Base-by-base conservation (phyloP, 768 basidiomycete genomes). In the Xerocomellus amylosporus region DNA sequence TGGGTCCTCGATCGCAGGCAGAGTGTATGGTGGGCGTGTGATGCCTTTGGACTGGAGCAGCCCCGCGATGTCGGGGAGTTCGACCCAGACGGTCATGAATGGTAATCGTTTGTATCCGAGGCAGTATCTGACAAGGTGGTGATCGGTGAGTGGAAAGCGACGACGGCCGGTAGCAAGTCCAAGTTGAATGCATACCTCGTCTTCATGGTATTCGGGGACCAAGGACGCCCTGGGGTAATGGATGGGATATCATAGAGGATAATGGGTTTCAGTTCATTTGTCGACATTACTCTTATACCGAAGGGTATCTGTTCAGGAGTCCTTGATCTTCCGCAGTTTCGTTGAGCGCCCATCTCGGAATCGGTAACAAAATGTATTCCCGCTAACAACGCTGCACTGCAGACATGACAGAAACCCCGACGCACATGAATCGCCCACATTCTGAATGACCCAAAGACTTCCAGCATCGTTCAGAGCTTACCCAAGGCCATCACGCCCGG, bases 1-100 rank as follows among this genome's bases (percentile, higher is more conserved):
- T 1, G 74, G 73, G 59, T 84, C 81, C 58, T 76, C 62, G 50
- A 85, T 80, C 26, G 75, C 71, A 0, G 84, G 83, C 0, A 81
- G 66, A 12, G 78, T 81, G 64, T 81, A 58, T 14, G 65, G 51
- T 10, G 53, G 44, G 8, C 46, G 8, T 51, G 44, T 70, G 70
- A 62, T 65, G 65, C 43, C 54, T 43, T 64, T 66, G 39, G 65
- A 66, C 24, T 56, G 57, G 45, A 69, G 24, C 4, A 24, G 24
- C 24, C 24, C 24, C 24, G 24, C 24, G 24, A 24, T 24, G 4
- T 24, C 24, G 46, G 77, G 77, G 71, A 80, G 17, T 58, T 61
- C 10, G 73, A 61, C 20, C 60, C 60, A 63, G 42, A 60, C 46
- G 5, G 62, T 56, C 22, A 31, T 54, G 43, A 63, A 63, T 2